Evolutionary conservation across 495 filamentous ascomycete species (phyloP), one percentile per base, ranked within the genome.

Genomic region (Podospora australis): DNA sequence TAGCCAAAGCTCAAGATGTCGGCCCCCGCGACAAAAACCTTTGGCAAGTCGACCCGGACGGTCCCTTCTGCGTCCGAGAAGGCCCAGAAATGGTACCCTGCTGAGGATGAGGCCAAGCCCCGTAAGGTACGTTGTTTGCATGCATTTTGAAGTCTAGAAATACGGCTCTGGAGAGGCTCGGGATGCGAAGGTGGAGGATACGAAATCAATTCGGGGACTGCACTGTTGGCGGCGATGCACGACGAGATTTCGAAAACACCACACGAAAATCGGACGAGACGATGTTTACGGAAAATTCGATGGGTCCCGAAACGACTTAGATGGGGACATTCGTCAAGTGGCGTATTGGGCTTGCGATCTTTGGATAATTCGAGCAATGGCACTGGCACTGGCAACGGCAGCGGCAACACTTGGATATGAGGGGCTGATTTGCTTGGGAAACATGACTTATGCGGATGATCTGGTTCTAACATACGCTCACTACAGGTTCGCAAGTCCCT

Each of bases 41-140:
- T 96, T 81, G 90, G 88, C 77, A 96, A 95, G 83, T 86, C 87
- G 75, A 86, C 88, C 75, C 84, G 92, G 76, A 78, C 83, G 70
- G 80, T 98, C 68, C 87, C 87, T 63, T 77, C 82, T 68, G 72
- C 78, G 66, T 77, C 82, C 62, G 81, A 92, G 72, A 95, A 94
- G 86, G 92, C 91, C 66, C 80, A 84, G 81, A 99, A 97, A 78
- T 99, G 91, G 88, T 99, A 99, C 74, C 94, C 94, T 70, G 86
- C 90, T 64, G 88, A 96, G 69, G 92, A 96, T 73, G 85, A 91
- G 68, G 66, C 78, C 66, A 78, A 86, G 77, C 84, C 86, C 53
- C 95, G 87, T 80, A 92, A 92, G 84, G 94, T 99, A 76, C 67
- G 82, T 81, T 43, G 16, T 13, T 40, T 63, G 55, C 52, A 56